Base-by-base conservation (phyloP, 148 eudicot genomes). In the Dysphania ambrosioides region DNA sequence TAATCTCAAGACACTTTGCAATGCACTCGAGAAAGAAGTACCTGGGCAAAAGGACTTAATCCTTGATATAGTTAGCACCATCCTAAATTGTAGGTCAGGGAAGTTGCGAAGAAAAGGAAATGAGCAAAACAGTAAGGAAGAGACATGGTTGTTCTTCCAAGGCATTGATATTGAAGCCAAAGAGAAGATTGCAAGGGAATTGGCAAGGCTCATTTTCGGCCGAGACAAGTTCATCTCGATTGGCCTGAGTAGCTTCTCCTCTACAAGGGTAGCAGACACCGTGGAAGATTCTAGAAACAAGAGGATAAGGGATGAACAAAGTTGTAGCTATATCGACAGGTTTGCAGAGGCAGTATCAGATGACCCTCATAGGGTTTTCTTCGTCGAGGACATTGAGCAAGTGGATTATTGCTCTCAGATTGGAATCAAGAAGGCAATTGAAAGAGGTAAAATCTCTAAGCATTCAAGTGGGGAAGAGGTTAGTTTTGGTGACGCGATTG, bases 81-180 rank as follows among this genome's bases (percentile, higher is more conserved):
- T 91, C n/a, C 63, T 91, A 40, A 80, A 79, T 64, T 94, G 91
- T 82, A 80, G 97, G 74, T 88, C 93, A 5, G 86, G 93, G 36
- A 86, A 75, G 82, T 49, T 78, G 4, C 66, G 60, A 60, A 82
- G 95, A 49, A 91, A 87, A 74, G 78, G 71, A 11, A 70, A 68
- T 49, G 71, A 60, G 21, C 75, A 75, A 26, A 68, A 32, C 8
- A 65, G 31, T 6, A 93, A 87, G 78, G 90, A 94, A 79, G 97
- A 91, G 21, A 90, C 98, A 32, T 94, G 98, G 97, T 81, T 94
- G 67, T 81, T 87, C 29, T 91, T 91, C 81, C 88, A 83, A 77
- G 98, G 98, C 0, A 68, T 77, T 29, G 96, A 94, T 70, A 66
- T 70, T 1, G 86, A 81, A 75, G 86, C 85, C 4, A 94, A 94